Evolutionary conservation across 768 basidiomycete genomes (phyloP), one percentile per base, ranked within the genome.

Genomic region (Lentinula detonsa): DNA sequence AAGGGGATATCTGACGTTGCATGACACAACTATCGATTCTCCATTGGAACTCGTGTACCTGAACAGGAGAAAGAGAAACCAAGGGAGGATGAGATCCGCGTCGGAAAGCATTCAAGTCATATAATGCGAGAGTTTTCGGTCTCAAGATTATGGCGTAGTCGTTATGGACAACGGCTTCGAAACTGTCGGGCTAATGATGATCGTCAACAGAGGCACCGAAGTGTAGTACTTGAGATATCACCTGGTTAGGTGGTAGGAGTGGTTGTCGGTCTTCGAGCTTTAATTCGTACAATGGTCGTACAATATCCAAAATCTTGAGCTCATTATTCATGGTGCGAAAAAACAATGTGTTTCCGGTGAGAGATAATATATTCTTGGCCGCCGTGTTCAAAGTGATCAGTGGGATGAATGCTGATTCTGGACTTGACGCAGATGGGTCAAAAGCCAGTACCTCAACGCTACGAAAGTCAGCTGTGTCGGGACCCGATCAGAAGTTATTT

Each of bases 1-100:
- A 61, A 43, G 66, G 67, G 53, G 66, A 65, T 13, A 67, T 69
- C 61, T 78, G 76, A 2, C 71, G 64, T 48, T 69, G 68, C 40
- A 85, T 70, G 33, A 74, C 70, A 63, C 82, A 74, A 34, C 73
- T 79, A 69, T 87, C 85, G 45, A 86, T 72, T n/a, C 73, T 75
- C 82, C 83, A 87, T 48, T 75, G 82, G 75, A 83, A 86, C 56
- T 71, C 69, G 70, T 82, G 74, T 34, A 70, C 70, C 13, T 78
- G 73, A 45, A 82, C 66, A 1, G 86, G 84, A 39, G 76, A 72
- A 4, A 82, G 68, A 73, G 62, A 21, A 64, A 65, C 2, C 65
- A 55, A 2, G 63, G 62, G 5, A 39, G 62, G 48, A 39, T 54
- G 53, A 43, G 60, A 16, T 52, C 65, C 64, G 50, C 68, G 60